Conservation (phyloP, 495 filamentous ascomycete genomes). For the Podospora conica region DNA sequence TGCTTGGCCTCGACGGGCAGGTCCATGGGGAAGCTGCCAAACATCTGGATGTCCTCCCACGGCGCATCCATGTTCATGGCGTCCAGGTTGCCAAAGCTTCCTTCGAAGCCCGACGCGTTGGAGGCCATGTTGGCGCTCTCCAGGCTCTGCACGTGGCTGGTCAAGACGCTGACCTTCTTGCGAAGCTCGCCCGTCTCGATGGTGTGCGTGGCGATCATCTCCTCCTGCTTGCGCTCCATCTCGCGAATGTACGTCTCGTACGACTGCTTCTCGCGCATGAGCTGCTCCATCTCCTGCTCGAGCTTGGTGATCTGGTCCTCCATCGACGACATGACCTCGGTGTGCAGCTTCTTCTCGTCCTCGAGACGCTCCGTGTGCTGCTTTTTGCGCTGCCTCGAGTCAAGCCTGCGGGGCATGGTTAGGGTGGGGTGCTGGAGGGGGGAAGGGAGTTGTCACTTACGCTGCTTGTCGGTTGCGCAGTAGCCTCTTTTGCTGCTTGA, state of each 20-base stretch:
- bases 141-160: slow-evolving; percentile 74
- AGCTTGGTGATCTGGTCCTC: slow-evolving; percentile 72
- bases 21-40: slow-evolving; percentile 53
- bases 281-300: slow-evolving; percentile 60
- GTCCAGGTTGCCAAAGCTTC: slow-evolving; percentile 75
- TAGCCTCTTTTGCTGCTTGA: slow-evolving; percentile 96
- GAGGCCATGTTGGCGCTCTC: slow-evolving; percentile 56
- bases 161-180: slow-evolving; percentile 88
- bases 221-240: slow-evolving; percentile 82
- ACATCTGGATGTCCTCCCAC: slow-evolving; percentile 77
- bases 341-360: slow-evolving; percentile 90
- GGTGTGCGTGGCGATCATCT: slow-evolving; percentile 82
- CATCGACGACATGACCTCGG: slow-evolving; percentile 62
- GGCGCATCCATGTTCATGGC: slow-evolving; percentile 70
- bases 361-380: slow-evolving; percentile 96
- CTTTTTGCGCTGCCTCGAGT: slow-evolving; percentile 98
- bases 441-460: slow-evolving; percentile 50
- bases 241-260: slow-evolving; percentile 68
- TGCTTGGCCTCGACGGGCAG: slow-evolving; percentile 47
- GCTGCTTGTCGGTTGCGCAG: slow-evolving; percentile 93
- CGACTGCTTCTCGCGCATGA: slow-evolving; percentile 60
- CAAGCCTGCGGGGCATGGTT: slow-evolving; percentile 52
- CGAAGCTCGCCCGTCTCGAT: slow-evolving; percentile 90
- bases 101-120: slow-evolving; percentile 55
- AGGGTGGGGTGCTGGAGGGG: slow-evolving; percentile 34